Base-by-base conservation (phyloP, 2,329 filamentous ascomycete species). In the Sodiomyces alkalinus region DNA sequence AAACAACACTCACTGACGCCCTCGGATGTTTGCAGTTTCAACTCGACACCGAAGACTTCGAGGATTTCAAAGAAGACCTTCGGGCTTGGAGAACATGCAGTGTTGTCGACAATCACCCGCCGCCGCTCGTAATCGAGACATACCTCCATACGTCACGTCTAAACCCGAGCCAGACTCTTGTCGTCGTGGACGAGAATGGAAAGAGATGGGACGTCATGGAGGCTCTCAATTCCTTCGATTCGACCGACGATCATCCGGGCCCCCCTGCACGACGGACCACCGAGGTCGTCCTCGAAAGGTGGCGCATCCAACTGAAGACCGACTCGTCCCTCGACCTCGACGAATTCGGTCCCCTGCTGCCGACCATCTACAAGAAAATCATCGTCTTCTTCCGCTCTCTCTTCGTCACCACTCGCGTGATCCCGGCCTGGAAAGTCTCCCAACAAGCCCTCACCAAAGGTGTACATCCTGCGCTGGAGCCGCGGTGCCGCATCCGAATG, bases 301-400 rank as follows among this genome's bases (percentile, higher is more conserved):
- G 90, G 90, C 77, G 66, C 32, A 68, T 98, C 38, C 78, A 90
- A 47, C 62, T 96, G 32, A 80, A 80, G 46, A 69, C 71, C 40
- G 56, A 57, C 33, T 51, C 62, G 32, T 48, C 60, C 48, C 48
- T 64, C 39, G 44, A 50, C 18, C 42, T 48, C 11, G 61, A 68
- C 26, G 70, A 69, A 46, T 81, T 75, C 47, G 68, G 67, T 6
- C 60, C 60, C 8, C 62, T 58, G 18, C 59, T 96, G 28, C 85
- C 90, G 10, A 87, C 82, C 29, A 75, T 93, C 33, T 98, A 98
- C 64, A 98, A 98, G 58, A 90, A 92, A 56, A 83, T 81, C 42
- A 92, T 98, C 38, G 80, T 96, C 40, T 74, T 94, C 42, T 94
- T 96, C 54, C 72, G 90, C 34, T 85, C 85, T 2, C 64, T 98